Evolutionary conservation across 169 alveolate genomes (phyloP).

Genomic region (Plasmodium relictum): DNA sequence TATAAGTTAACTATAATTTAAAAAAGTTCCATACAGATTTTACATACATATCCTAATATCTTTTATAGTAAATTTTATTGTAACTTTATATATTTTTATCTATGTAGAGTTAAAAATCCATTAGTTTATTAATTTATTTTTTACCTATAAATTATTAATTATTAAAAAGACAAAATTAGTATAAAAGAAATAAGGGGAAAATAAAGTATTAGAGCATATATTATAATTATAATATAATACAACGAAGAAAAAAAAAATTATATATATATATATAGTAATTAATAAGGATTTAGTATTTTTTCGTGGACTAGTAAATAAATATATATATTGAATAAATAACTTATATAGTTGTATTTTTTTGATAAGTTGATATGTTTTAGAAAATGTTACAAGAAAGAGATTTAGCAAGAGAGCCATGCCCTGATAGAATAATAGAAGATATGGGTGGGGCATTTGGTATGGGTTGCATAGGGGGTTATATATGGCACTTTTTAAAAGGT

Average conservation of each 20-base stretch:
- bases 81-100: constrained; percentile 13
- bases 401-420: constrained; percentile 95
- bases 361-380: constrained; percentile 49
- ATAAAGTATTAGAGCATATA: constrained; percentile 9
- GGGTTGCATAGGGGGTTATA: constrained; percentile 96
- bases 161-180: constrained; percentile 15
- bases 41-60: constrained; percentile 3
- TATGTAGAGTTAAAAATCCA: constrained; percentile 10
- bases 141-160: constrained; percentile 5
- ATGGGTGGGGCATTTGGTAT: constrained; percentile 97
- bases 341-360: too few relatives aligned
- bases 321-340: too few relatives aligned
- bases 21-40: neutral
- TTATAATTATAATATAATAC: neutral
- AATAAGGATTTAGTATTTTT: too few relatives aligned
- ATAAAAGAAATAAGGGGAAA: neutral
- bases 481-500: constrained; percentile 95
- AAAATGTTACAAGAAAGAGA: constrained; percentile 87
- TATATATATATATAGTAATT: neutral
- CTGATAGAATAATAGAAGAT: constrained; percentile 96
- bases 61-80: neutral
- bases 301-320: too few relatives aligned
- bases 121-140: constrained; percentile 4
- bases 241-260: neutral
- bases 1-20: neutral